These are phyloP conservation scores for Przewalskia tangutica DNA, from an alignment of 257 asterid genomes.

Conservation along the genomic window DNA sequence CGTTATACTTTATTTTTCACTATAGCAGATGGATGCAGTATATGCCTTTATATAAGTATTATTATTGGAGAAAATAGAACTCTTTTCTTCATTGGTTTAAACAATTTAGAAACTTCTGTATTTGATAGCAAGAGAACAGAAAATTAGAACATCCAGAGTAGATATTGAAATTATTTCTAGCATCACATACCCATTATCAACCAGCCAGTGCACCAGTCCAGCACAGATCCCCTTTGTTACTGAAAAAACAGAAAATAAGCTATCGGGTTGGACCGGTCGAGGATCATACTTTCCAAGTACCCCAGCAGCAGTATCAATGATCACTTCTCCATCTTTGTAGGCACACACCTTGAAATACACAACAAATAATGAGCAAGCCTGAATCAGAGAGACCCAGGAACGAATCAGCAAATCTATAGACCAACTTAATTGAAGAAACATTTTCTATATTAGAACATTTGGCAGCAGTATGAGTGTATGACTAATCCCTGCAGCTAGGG, in stretches of 20 bases:
- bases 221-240: conserved; percentile 88
- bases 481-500: background rate
- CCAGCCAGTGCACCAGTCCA: conserved; percentile 94
- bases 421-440: background rate
- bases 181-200: conserved; percentile 67
- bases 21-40: background rate
- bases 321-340: conserved; percentile 92
- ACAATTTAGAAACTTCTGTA: background rate
- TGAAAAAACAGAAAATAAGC: conserved; percentile 89
- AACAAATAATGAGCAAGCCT: background rate
- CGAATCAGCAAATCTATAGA: background rate
- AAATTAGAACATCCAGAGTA: background rate
- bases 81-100: background rate
- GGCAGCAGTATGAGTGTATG: background rate
- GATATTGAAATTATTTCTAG: background rate
- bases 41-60: background rate
- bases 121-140: background rate
- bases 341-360: conserved; percentile 68
- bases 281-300: conserved; percentile 96
- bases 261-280: conserved; percentile 96
- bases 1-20: background rate
- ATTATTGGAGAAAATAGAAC: background rate
- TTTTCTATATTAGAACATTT: background rate
- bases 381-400: background rate
- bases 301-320: conserved; percentile 97